Evolutionary conservation across 768 basidiomycete species (phyloP).

Genomic region (Kwoniella shandongensis): DNA sequence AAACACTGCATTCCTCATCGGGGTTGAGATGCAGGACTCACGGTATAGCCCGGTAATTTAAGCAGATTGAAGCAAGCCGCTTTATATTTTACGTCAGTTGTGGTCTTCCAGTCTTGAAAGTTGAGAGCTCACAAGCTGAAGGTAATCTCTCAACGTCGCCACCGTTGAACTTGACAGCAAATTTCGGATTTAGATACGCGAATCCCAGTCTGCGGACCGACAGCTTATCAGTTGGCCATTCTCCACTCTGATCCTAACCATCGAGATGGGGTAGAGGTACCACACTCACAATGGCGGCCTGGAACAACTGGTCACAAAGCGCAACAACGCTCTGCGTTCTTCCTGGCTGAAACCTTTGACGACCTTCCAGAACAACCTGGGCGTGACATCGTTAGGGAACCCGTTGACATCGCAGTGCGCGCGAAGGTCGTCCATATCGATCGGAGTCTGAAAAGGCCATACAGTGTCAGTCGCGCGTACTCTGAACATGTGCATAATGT

Average conservation of each 20-base stretch:
- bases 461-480: neutral
- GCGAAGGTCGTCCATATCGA: slow-evolving; percentile 79
- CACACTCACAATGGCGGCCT: slow-evolving; percentile 72
- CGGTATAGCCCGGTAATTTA: slow-evolving; percentile 61
- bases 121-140: slow-evolving; percentile 41
- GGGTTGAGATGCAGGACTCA: slow-evolving; percentile 15
- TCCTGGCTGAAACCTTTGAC: slow-evolving; percentile 76
- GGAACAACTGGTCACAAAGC: slow-evolving; percentile 91
- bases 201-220: slow-evolving; percentile 46
- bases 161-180: slow-evolving; percentile 81
- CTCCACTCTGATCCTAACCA: slow-evolving; percentile 63
- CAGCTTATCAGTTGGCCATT: neutral
- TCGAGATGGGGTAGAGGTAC: slow-evolving; percentile 63
- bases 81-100: slow-evolving; percentile 42
- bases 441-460: slow-evolving; percentile 58
- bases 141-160: slow-evolving; percentile 58
- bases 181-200: slow-evolving; percentile 68
- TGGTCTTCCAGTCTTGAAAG: slow-evolving; percentile 36
- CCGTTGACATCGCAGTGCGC: slow-evolving; percentile 72
- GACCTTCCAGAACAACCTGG: slow-evolving; percentile 82
- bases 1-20: too few relatives aligned
- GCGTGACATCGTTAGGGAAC: slow-evolving; percentile 73
- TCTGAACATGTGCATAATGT: too few relatives aligned
- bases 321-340: slow-evolving; percentile 71
- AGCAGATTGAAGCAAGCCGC: slow-evolving; percentile 91